Evolutionary conservation across 305 asterid species (phyloP), one percentile per base, ranked within the genome.

Genomic region (Fraxinus baroniana): DNA sequence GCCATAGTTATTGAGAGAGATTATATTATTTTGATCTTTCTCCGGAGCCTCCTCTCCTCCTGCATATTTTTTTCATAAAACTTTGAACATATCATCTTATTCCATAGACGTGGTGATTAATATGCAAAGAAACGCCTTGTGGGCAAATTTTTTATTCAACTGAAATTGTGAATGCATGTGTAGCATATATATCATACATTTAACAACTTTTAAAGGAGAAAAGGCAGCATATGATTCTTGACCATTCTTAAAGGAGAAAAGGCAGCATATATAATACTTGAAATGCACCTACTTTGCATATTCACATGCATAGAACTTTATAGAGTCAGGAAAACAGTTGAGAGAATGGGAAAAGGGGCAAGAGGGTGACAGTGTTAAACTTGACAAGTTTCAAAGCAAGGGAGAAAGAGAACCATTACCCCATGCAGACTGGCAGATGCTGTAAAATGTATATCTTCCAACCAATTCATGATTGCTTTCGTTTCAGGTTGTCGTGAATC

Each of bases 381-480:
- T 74, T 78, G 66, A 22, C 71, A 86, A 80, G 70, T 75, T 83
- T 39, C 22, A 77, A 32, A 73, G 82, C 52, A 84, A 81, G 88
- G 74, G 80, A 81, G 49, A 24, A 36, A 35, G 78, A 80, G 74
- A 81, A 80, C 37, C 33, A 82, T 79, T 93, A 95, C 99, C 98
- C 99, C 99, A 76, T 95, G 99, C 88, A 95, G 89, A 84, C 93
- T 91, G 85, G 98, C 98, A 85, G 99, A 94, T 86, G 95, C 97
- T 66, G 98, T 93, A 86, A 95, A 95, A 84, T 49, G 93, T 83
- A 84, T 87, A 82, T 91, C 94, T 80, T 87, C 92, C 91, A 84
- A 78, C 99, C 99, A 95, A 74, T 81, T 85, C 97, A 95, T 90
- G 83, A 95, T 88, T 80, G 99, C 98, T 94, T 91, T 93, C 75